phyloP scores from a whole-genome alignment of 768 basidiomycete species.

The Phylloporus arenicola region DNA sequence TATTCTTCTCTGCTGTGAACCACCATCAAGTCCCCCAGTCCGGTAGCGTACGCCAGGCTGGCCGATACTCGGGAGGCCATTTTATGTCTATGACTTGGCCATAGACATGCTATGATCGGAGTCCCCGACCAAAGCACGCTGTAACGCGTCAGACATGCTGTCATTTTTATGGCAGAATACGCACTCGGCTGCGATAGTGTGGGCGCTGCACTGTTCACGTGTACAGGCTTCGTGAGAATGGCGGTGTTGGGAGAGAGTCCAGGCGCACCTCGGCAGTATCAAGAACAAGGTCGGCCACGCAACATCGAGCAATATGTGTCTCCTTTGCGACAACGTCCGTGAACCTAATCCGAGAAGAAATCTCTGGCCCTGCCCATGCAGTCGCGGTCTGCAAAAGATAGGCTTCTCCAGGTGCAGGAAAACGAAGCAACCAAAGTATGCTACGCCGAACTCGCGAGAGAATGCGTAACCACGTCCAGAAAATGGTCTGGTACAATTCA shows the following conservation, averaged over 20 bases:
- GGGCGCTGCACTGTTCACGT: constrained; percentile 42
- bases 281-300: constrained; percentile 47
- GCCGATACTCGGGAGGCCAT: constrained; percentile 50
- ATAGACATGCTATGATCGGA: constrained; percentile 42
- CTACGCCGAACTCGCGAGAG: constrained; percentile 39
- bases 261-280: constrained; percentile 44
- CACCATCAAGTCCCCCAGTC: constrained; percentile 44
- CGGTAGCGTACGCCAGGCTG: constrained; percentile 44
- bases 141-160: constrained; percentile 3
- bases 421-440: constrained; percentile 50
- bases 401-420: constrained; percentile 43
- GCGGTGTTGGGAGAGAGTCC: background rate
- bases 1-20: constrained; percentile 40
- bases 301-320: constrained; percentile 39
- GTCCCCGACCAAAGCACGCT: constrained; percentile 51
- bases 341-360: constrained; percentile 42
- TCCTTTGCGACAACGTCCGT: constrained; percentile 46
- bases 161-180: constrained; percentile 9
- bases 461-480: constrained; percentile 46
- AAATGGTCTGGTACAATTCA: constrained; percentile 31
- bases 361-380: constrained; percentile 42
- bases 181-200: constrained; percentile 47
- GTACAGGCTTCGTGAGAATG: background rate
- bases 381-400: constrained; percentile 39
- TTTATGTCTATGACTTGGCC: constrained; percentile 41